Percentiles rank a stretch among this genome's conserved stretches.
Evolutionary conservation across 1,139 yeast genomes (phyloP).

Genomic region (Pneumocystis oryctolagi): DNA sequence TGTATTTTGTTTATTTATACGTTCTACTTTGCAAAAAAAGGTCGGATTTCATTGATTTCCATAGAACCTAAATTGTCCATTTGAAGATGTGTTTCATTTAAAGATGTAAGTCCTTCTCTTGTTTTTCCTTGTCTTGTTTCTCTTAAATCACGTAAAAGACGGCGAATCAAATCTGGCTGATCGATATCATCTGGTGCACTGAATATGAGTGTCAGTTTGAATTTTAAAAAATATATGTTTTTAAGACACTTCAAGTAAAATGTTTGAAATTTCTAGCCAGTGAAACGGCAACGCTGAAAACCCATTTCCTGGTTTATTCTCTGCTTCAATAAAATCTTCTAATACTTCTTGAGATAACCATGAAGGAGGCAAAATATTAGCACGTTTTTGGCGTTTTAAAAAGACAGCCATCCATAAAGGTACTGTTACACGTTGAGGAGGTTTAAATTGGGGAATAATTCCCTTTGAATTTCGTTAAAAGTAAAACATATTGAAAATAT

Average conservation of each 20-base stretch:
- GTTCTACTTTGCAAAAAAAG: constrained; percentile 46
- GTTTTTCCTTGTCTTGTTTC: constrained; percentile 74
- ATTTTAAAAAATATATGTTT: neutral
- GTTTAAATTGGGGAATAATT: constrained; percentile 40
- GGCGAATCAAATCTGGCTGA: constrained; percentile 47
- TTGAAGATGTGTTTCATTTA: constrained; percentile 72
- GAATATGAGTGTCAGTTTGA: constrained; percentile 15
- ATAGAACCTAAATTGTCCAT: constrained; percentile 66
- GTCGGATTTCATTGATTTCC: constrained; percentile 80
- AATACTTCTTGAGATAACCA: constrained; percentile 62
- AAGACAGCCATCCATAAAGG: constrained; percentile 84
- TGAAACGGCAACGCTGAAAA: constrained; percentile 69
- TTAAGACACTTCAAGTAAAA: constrained; percentile 35
- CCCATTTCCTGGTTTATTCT: constrained; percentile 38
- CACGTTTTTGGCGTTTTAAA: constrained; percentile 68
- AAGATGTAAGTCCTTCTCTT: constrained; percentile 56
- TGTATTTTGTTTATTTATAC: constrained; percentile 34
- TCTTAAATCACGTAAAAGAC: constrained; percentile 64
- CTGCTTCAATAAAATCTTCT: constrained; percentile 51
- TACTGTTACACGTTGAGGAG: constrained; percentile 55
- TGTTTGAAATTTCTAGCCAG: constrained; percentile 72
- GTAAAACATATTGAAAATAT: constrained; percentile 6
- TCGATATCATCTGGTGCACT: constrained; percentile 58
- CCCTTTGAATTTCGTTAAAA: constrained; percentile 25
- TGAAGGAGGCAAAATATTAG: constrained; percentile 70